Base-by-base conservation (phyloP, 2,329 filamentous ascomycete species). In the Colletotrichum lini region DNA sequence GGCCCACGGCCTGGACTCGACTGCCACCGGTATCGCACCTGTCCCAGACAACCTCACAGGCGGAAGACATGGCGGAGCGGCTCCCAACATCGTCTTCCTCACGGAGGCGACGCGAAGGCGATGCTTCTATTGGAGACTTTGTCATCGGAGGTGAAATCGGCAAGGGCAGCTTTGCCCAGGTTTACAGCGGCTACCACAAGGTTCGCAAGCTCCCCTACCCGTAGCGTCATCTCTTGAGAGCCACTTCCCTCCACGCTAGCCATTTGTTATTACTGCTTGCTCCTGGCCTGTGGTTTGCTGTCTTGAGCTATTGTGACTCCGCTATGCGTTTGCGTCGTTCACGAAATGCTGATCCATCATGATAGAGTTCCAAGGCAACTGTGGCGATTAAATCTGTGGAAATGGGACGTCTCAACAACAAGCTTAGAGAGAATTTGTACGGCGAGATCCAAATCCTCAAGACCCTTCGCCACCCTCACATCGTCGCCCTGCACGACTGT, bases 311-410 rank as follows among this genome's bases (percentile, higher is more conserved):
- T 16, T n/a, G 10, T 56, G 65, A 15, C 52, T 44, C 67, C 35
- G 35, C 65, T 67, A 42, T 73, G 60, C 38, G 13, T 42, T 9
- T 53, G 21, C 35, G 18, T 35, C 38, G 23, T 52, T 15, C 49
- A 18, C 4, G 40, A 44, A 42, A 26, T 65, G 49, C 60, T 67
- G 57, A 68, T 59, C 65, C 13, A 18, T 35, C 4, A 15, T 53
- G 75, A 59, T 78, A 97, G 94, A 91, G 91, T 81, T 91, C 92
- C 75, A 92, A 92, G 77, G 92, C 93, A 74, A 91, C 93, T 72
- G 96, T 98, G 62, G 96, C 96, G 72, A 94, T 99, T 89, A 99
- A 99, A 83, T 97, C 95, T 35, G 96, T 99, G 81, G 94, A 97
- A 78, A 89, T 97, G 76, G 89, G 88, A 75, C 96, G 96, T 79